Conservation (phyloP, 768 basidiomycete species). For the Arthromyces matolae region DNA sequence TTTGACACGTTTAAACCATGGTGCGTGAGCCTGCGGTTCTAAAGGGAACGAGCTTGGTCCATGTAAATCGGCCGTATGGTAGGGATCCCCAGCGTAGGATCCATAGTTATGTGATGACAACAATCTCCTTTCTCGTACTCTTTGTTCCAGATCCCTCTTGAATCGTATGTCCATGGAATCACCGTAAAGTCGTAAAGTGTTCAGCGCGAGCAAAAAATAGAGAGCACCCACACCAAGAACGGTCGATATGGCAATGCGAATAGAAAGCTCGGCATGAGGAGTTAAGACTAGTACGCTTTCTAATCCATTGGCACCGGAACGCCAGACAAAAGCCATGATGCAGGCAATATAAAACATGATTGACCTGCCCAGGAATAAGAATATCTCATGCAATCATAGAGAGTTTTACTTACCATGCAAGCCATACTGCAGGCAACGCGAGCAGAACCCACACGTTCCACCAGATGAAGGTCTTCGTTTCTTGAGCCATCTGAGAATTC, state of each 20-base stretch:
- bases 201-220: conserved; percentile 49
- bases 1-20: conserved; percentile 13
- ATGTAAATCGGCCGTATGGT: neutral
- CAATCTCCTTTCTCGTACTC: neutral
- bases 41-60: neutral
- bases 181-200: conserved; percentile 54
- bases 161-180: conserved; percentile 31
- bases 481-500: conserved; percentile 53
- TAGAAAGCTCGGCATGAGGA: conserved; percentile 39
- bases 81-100: neutral
- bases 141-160: conserved; percentile 1
- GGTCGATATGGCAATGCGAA: conserved; percentile 52
- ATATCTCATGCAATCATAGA: neutral
- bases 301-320: conserved; percentile 50
- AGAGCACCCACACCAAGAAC: conserved; percentile 40
- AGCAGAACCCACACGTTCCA: conserved; percentile 66
- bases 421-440: conserved; percentile 64
- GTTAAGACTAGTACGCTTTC: conserved; percentile 32
- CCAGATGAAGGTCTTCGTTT: conserved; percentile 25
- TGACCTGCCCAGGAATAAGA: conserved; percentile 41
- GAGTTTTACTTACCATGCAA: conserved; percentile 49
- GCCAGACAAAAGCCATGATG: conserved; percentile 70
- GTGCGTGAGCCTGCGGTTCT: neutral
- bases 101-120: neutral
- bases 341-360: conserved; percentile 62